phyloP scores from a whole-genome alignment of 352 stramenopile species.

The Phytophthora hibernalis region DNA sequence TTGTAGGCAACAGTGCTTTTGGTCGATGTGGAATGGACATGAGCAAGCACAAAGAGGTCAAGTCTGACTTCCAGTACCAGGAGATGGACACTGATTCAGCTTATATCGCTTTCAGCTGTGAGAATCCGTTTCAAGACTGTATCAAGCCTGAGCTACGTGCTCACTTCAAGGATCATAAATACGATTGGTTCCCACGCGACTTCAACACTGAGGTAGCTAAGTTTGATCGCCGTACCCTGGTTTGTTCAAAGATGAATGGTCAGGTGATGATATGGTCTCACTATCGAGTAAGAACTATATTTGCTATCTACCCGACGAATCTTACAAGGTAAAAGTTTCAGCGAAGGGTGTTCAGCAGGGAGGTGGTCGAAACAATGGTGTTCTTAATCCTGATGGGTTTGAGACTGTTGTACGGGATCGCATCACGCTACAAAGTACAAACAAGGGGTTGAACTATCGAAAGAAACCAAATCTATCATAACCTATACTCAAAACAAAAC shows the following conservation, averaged over 20 bases:
- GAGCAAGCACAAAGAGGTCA: slow-evolving; percentile 21
- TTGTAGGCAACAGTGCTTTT: slow-evolving; percentile 8
- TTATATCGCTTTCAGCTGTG: slow-evolving; percentile 11
- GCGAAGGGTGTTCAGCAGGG: not conserved
- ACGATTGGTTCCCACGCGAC: too few species aligned
- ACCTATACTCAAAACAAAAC: too few species aligned
- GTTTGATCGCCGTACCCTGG: not conserved
- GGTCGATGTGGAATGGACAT: not conserved
- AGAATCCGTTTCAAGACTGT: slow-evolving; percentile 3
- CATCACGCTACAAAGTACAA: too few species aligned
- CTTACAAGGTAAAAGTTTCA: slow-evolving; percentile 24
- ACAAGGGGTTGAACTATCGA: too few species aligned
- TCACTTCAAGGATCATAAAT: not conserved
- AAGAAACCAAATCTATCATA: too few species aligned
- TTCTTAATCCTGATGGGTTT: not conserved
- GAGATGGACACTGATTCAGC: too few species aligned
- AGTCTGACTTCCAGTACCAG: not conserved
- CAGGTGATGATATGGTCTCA: slow-evolving; percentile 30
- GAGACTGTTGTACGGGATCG: too few species aligned
- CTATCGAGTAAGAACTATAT: slow-evolving; percentile 31
- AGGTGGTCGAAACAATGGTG: not conserved
- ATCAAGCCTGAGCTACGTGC: slow-evolving; percentile 21
- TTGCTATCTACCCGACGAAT: slow-evolving; percentile 17
- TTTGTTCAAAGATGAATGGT: slow-evolving; percentile 38
- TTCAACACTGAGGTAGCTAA: too few species aligned